These are phyloP conservation scores for Didymosphaeria variabile DNA, from an alignment of 2,329 filamentous ascomycete genomes.

Conservation along the genomic window DNA sequence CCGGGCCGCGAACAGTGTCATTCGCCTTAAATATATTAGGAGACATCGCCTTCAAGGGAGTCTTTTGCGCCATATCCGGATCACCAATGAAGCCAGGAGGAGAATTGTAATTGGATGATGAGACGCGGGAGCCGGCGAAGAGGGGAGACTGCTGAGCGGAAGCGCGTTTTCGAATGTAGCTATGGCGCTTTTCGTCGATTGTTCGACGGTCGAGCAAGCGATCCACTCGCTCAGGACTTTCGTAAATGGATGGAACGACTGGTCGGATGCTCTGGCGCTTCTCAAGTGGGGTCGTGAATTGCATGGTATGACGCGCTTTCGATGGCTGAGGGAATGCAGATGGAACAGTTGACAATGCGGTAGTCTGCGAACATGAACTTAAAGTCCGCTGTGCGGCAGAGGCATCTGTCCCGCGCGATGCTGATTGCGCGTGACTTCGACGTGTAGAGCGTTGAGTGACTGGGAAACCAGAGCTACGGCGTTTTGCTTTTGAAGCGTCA, in stretches of 20 bases:
- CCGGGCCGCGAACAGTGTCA: constrained; percentile 28
- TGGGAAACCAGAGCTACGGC: constrained; percentile 37
- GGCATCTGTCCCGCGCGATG: constrained; percentile 38
- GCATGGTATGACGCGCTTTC: constrained; percentile 32
- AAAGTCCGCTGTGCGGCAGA: constrained; percentile 37
- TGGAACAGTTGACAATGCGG: constrained; percentile 49
- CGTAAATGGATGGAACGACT: constrained; percentile 42
- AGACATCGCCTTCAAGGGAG: constrained; percentile 18
- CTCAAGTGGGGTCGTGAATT: constrained; percentile 41
- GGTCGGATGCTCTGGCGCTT: constrained; percentile 53
- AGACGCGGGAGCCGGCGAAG: constrained; percentile 48
- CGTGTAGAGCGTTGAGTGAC: constrained; percentile 43
- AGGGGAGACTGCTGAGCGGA: constrained; percentile 50
- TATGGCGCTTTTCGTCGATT: constrained; percentile 52
- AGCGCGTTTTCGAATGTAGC: constrained; percentile 54
- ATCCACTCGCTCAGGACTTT: constrained; percentile 29
- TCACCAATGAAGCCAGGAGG: constrained; percentile 31
- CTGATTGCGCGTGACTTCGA: constrained; percentile 39
- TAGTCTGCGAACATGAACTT: constrained; percentile 51
- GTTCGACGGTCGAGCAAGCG: constrained; percentile 46
- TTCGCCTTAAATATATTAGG: constrained; percentile 28
- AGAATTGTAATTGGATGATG: constrained; percentile 40
- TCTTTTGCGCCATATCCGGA: constrained; percentile 17
- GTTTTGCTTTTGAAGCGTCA: constrained; percentile 35
- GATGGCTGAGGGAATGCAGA: constrained; percentile 50